These are phyloP conservation scores for Podochytrium sp. DNA, from an alignment of 192 early-diverging fungal genomes.

Conservation along the genomic window DNA sequence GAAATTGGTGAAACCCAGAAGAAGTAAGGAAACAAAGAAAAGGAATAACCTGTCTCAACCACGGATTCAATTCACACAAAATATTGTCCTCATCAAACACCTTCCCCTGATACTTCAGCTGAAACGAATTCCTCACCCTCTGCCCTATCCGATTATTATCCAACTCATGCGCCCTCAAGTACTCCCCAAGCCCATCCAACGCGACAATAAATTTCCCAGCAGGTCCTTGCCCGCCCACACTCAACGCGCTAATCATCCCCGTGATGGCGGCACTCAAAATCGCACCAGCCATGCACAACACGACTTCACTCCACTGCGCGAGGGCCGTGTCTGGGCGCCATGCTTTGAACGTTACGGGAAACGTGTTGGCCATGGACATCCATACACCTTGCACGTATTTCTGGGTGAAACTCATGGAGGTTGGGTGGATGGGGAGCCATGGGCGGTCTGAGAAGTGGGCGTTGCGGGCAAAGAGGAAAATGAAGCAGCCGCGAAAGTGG, in stretches of 20 bases:
- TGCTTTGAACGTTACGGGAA: constrained; percentile 20
- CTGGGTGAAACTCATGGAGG: not conserved
- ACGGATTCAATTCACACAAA: constrained; percentile 46
- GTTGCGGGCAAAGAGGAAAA: constrained; percentile 3
- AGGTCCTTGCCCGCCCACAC: constrained; percentile 41
- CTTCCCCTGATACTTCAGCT: constrained; percentile 52
- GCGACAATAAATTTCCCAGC: constrained; percentile 41
- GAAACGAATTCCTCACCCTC: constrained; percentile 35
- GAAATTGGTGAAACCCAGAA: not conserved
- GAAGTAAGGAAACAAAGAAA: not conserved
- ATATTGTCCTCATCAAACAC: constrained; percentile 49
- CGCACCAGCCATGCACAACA: not conserved
- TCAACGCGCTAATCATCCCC: constrained; percentile 49
- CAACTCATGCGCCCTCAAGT: constrained; percentile 44
- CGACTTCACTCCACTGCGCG: constrained; percentile 1
- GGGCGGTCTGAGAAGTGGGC: not conserved
- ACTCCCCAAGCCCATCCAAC: constrained; percentile 56
- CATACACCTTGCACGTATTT: constrained; percentile 17
- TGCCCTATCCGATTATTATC: not conserved
- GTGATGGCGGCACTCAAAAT: constrained; percentile 38
- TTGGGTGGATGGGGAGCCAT: not conserved
- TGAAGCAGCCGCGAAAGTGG: constrained; percentile 19
- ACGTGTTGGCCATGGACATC: constrained; percentile 19
- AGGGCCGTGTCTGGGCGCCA: constrained; percentile 10
- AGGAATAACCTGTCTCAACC: constrained; percentile 41